Conservation (phyloP, 169 alveolate species). For the Plasmodium gonderi region DNA sequence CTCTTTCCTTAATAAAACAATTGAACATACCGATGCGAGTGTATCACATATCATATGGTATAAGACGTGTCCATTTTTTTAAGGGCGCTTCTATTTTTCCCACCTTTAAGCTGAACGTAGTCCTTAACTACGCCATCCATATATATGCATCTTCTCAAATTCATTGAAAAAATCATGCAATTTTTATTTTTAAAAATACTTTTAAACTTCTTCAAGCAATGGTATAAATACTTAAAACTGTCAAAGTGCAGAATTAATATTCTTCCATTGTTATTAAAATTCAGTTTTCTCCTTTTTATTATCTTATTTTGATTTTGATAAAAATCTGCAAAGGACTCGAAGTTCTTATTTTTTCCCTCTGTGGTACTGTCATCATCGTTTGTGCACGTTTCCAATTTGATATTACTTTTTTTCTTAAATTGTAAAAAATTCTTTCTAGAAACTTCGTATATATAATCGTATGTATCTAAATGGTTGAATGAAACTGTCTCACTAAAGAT, state of each 20-base stretch:
- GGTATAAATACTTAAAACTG: constrained; percentile 28
- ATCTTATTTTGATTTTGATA: constrained; percentile 67
- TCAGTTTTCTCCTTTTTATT: constrained; percentile 10
- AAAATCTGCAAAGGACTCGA: constrained; percentile 62
- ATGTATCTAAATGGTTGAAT: background rate
- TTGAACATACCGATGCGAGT: no score
- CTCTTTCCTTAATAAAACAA: no score
- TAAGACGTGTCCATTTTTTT: background rate
- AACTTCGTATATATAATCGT: constrained; percentile 54
- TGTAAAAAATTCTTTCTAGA: constrained; percentile 44
- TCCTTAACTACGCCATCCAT: constrained; percentile 43
- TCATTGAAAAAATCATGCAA: constrained; percentile 62
- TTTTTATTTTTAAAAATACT: constrained; percentile 56
- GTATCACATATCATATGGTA: background rate
- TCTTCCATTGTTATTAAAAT: constrained; percentile 54
- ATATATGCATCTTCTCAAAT: constrained; percentile 47
- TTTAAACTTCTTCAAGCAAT: constrained; percentile 59
- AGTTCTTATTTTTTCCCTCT: constrained; percentile 8
- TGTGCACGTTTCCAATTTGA: constrained; percentile 12
- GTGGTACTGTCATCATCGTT: background rate
- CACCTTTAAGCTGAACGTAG: constrained; percentile 25
- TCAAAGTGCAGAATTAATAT: constrained; percentile 64
- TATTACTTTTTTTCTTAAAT: constrained; percentile 22
- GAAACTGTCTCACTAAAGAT: background rate
- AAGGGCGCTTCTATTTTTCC: background rate